Percentiles rank a stretch among this genome's conserved stretches.
Evolutionary conservation across 257 asterid genomes (phyloP).

Genomic region (Henckelia pumila): DNA sequence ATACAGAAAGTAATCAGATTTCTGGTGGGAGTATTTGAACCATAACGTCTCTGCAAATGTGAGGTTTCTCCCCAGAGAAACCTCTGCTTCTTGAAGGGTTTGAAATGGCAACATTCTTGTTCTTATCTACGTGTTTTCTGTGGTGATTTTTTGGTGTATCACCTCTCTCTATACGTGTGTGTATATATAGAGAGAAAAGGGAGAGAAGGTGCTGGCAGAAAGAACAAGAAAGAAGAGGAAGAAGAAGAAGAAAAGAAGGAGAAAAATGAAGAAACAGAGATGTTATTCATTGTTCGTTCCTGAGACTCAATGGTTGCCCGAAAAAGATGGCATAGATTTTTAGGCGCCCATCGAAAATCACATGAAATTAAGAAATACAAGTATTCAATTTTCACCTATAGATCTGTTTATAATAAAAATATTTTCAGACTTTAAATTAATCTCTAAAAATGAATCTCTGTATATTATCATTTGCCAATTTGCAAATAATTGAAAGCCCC

Average conservation of each 20-base stretch:
- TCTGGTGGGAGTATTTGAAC: conserved; percentile 55
- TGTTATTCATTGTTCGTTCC: neutral
- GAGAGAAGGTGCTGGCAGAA: neutral
- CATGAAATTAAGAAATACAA: no score
- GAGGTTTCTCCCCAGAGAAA: conserved; percentile 54
- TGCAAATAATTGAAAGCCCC: no score
- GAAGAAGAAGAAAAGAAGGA: no score
- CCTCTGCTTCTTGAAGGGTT: conserved; percentile 50
- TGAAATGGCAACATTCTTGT: conserved; percentile 51
- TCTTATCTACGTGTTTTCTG: neutral
- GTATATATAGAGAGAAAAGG: conserved; percentile 27
- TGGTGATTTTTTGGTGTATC: neutral
- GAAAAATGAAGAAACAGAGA: neutral
- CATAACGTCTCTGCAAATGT: conserved; percentile 55
- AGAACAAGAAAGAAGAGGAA: neutral
- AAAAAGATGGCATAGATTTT: neutral
- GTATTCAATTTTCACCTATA: no score
- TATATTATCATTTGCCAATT: no score
- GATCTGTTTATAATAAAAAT: no score
- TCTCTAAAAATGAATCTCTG: no score
- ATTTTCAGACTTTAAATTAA: no score
- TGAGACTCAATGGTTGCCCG: neutral
- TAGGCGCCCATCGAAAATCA: neutral
- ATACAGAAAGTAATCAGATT: conserved; percentile 52
- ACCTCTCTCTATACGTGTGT: conserved; percentile 25